Percentiles rank a stretch among this genome's conserved stretches.
These are phyloP conservation scores for Pseudocercospora musae DNA, from an alignment of 2,329 filamentous ascomycete species.

Conservation along the genomic window DNA sequence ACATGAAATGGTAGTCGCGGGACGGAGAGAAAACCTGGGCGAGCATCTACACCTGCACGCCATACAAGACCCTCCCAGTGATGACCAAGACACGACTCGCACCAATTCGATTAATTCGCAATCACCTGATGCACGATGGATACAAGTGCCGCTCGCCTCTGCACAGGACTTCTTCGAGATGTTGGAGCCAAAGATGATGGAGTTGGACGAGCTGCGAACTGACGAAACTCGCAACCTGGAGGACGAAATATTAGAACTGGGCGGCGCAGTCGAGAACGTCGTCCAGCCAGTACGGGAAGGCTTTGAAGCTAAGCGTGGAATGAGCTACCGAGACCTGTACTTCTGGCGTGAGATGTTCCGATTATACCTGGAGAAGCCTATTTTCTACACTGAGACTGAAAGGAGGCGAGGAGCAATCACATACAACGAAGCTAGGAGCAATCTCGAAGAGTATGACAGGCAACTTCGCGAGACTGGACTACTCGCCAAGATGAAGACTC, in stretches of 20 bases:
- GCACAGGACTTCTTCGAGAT: conserved; percentile 78
- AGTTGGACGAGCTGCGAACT: conserved; percentile 65
- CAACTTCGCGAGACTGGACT: conserved; percentile 61
- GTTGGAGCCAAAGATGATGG: conserved; percentile 67
- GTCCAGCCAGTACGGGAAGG: conserved; percentile 61
- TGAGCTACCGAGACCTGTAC: conserved; percentile 56
- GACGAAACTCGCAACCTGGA: conserved; percentile 64
- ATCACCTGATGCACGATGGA: conserved; percentile 32
- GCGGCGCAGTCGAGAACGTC: conserved; percentile 61
- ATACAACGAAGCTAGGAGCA: conserved; percentile 62
- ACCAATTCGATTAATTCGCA: not conserved
- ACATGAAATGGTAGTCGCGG: conserved; percentile 43
- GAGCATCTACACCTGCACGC: conserved; percentile 13
- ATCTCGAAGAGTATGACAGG: conserved; percentile 69
- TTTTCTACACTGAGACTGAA: conserved; percentile 80
- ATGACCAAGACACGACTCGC: conserved; percentile 1
- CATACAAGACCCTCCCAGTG: conserved; percentile 1
- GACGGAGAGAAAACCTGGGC: conserved; percentile 29
- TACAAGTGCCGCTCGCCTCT: conserved; percentile 75
- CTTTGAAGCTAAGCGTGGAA: conserved; percentile 31
- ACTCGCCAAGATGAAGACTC: conserved; percentile 61
- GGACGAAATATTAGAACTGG: conserved; percentile 61
- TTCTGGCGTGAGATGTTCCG: conserved; percentile 80
- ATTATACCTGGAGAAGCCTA: conserved; percentile 71
- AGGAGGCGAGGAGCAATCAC: conserved; percentile 64